These are phyloP conservation scores for Trichophyton rubrum DNA, from an alignment of 2,329 filamentous ascomycete genomes.

Conservation along the genomic window DNA sequence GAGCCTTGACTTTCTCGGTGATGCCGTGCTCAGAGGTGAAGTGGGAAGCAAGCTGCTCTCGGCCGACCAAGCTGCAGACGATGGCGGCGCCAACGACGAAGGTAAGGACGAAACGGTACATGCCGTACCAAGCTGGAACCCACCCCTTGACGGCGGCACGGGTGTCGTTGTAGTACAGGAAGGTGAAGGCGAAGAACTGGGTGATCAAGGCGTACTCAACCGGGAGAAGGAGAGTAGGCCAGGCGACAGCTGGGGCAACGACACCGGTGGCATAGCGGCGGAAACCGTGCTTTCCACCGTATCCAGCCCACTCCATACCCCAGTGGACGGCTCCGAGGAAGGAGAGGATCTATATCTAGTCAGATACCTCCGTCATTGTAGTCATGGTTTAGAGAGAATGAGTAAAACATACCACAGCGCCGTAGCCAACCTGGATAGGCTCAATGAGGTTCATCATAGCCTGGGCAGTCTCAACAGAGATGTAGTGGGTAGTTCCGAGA, in stretches of 20 bases:
- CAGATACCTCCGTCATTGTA: neutral
- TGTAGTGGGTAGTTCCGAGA: conserved; percentile 49
- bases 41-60: conserved; percentile 55
- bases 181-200: conserved; percentile 75
- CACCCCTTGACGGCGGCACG: conserved; percentile 61
- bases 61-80: conserved; percentile 65
- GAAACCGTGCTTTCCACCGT: conserved; percentile 54
- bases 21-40: conserved; percentile 26
- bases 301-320: conserved; percentile 74
- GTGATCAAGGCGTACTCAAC: conserved; percentile 72
- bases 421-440: conserved; percentile 81
- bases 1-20: conserved; percentile 40
- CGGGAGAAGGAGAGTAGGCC: conserved; percentile 78
- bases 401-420: conserved; percentile 56
- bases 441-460: conserved; percentile 63
- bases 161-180: conserved; percentile 74
- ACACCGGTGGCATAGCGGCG: conserved; percentile 76
- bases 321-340: conserved; percentile 92
- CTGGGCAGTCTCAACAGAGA: conserved; percentile 59
- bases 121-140: conserved; percentile 73
- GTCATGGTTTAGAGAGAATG: neutral
- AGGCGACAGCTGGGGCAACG: conserved; percentile 65
- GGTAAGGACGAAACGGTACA: conserved; percentile 84
- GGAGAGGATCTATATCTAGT: conserved; percentile 57
- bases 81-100: conserved; percentile 78